Evolutionary conservation across 345 rosid species (phyloP).

Genomic region (Hypericum perforatum): DNA sequence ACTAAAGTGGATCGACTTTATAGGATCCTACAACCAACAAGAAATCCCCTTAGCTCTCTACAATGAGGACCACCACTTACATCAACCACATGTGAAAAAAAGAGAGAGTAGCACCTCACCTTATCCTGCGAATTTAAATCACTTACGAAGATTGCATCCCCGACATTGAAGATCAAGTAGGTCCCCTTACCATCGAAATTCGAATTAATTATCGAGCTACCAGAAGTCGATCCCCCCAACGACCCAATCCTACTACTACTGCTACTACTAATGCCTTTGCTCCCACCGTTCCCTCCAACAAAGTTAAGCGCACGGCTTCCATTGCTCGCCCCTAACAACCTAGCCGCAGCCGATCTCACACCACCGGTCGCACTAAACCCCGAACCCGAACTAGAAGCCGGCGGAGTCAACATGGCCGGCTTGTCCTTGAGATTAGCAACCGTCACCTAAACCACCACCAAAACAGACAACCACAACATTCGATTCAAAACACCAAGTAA

Average conservation of each 20-base stretch:
- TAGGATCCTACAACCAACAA: slow-evolving; percentile 67
- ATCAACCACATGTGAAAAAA: not conserved
- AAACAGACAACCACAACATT: too few species aligned
- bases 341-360: slow-evolving; percentile 82
- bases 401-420: slow-evolving; percentile 78
- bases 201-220: slow-evolving; percentile 46
- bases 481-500: too few species aligned
- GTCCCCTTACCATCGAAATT: slow-evolving; percentile 98
- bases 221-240: slow-evolving; percentile 54
- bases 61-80: not conserved
- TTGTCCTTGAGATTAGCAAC: slow-evolving; percentile 88
- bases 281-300: slow-evolving; percentile 93
- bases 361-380: slow-evolving; percentile 74
- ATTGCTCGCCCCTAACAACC: slow-evolving; percentile 72
- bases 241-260: slow-evolving; percentile 67
- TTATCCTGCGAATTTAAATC: slow-evolving; percentile 97
- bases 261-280: slow-evolving; percentile 45
- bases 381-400: slow-evolving; percentile 64
- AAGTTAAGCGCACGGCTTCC: slow-evolving; percentile 86
- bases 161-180: slow-evolving; percentile 88
- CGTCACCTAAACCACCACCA: slow-evolving; percentile 59
- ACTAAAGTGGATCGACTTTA: slow-evolving; percentile 93
- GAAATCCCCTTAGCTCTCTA: slow-evolving; percentile 16
- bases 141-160: slow-evolving; percentile 84
- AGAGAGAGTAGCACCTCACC: slow-evolving; percentile 31